Evolutionary conservation across 1,284 basidiomycete species (phyloP).

Genomic region (Cronartium quercuum): DNA sequence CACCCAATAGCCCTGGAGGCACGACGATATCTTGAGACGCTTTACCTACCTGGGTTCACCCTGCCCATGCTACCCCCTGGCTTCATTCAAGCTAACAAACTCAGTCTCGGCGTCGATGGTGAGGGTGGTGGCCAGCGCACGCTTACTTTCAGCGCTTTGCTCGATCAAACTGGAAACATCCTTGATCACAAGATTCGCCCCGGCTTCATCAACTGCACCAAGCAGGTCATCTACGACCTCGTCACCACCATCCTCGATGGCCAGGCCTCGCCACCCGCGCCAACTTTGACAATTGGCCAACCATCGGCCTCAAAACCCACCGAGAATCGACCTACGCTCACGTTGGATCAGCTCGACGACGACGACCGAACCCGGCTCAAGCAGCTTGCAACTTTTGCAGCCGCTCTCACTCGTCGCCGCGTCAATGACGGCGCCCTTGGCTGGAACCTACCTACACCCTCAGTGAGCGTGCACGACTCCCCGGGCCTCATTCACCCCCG

Average conservation of each 20-base stretch:
- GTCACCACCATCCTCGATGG: slow-evolving; percentile 60
- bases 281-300: slow-evolving; percentile 41
- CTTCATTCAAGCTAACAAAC: slow-evolving; percentile 49
- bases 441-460: slow-evolving; percentile 57
- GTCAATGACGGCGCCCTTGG: slow-evolving; percentile 35
- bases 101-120: slow-evolving; percentile 58
- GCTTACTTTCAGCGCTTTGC: slow-evolving; percentile 73
- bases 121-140: slow-evolving; percentile 53
- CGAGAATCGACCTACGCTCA: neutral
- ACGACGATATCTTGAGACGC: slow-evolving; percentile 54
- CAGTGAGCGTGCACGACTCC: slow-evolving; percentile 50
- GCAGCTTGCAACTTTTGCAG: slow-evolving; percentile 7
- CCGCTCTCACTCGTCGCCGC: slow-evolving; percentile 22
- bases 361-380: slow-evolving; percentile 13
- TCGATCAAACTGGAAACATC: slow-evolving; percentile 63
- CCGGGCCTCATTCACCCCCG: slow-evolving; percentile 9
- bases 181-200: slow-evolving; percentile 65
- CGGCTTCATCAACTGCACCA: slow-evolving; percentile 65
- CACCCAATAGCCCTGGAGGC: slow-evolving; percentile 61
- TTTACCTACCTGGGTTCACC: slow-evolving; percentile 63
- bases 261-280: slow-evolving; percentile 40
- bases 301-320: slow-evolving; percentile 40
- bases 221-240: slow-evolving; percentile 62
- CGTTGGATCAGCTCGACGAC: slow-evolving; percentile 6
- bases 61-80: slow-evolving; percentile 64